These are phyloP conservation scores for Spironucleus salmonicida DNA, from an alignment of 208 protist genomes.

Conservation along the genomic window DNA sequence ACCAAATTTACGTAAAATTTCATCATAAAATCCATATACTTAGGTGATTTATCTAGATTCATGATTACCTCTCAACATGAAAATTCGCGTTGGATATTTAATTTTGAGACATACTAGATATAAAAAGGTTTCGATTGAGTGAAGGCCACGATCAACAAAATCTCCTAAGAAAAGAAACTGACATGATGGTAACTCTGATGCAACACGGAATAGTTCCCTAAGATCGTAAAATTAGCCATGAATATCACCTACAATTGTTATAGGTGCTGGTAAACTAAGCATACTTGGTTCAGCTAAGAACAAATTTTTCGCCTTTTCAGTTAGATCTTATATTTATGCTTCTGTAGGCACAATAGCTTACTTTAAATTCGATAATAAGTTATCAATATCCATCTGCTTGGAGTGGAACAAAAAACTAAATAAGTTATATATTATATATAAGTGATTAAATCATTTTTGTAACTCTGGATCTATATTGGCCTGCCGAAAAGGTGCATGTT, in stretches of 20 bases:
- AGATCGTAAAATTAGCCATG: slow-evolving; percentile 80
- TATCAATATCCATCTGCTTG: slow-evolving; percentile 20
- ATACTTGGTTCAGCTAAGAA: slow-evolving; percentile 24
- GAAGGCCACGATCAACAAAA: slow-evolving; percentile 88
- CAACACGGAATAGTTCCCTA: slow-evolving; percentile 79
- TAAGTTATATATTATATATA: too few species aligned
- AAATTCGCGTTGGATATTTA: slow-evolving; percentile 60
- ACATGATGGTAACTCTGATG: slow-evolving; percentile 74
- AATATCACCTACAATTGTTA: slow-evolving; percentile 53
- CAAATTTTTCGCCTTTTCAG: background rate
- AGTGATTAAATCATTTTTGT: too few species aligned
- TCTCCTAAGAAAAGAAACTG: slow-evolving; percentile 87
- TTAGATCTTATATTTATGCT: background rate
- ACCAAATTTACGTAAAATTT: slow-evolving; percentile 94
- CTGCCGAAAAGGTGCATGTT: slow-evolving; percentile 1
- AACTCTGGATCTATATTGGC: too few species aligned
- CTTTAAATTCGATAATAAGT: background rate
- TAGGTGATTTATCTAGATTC: slow-evolving; percentile 46
- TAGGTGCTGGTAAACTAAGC: background rate
- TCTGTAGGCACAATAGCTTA: background rate
- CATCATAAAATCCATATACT: slow-evolving; percentile 97
- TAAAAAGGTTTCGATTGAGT: slow-evolving; percentile 89
- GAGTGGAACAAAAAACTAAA: too few species aligned
- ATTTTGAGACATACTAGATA: slow-evolving; percentile 88
- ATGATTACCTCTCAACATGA: slow-evolving; percentile 45